These are phyloP conservation scores for Suhomyces ambrosiae DNA, from an alignment of 1,139 yeast species.

Conservation along the genomic window DNA sequence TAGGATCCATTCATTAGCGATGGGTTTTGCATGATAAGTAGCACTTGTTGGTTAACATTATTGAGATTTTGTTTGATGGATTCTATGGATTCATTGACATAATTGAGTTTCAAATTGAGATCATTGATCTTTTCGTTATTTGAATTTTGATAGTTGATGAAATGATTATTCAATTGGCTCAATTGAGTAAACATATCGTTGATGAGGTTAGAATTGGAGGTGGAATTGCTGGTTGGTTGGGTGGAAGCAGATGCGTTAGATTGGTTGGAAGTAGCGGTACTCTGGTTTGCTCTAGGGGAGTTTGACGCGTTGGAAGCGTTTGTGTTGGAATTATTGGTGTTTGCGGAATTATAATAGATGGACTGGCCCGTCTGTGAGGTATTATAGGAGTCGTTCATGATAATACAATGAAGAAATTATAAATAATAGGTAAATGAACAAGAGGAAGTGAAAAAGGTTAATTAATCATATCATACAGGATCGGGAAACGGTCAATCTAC, in stretches of 20 bases:
- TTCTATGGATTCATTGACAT: constrained; percentile 28
- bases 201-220: constrained; percentile 6
- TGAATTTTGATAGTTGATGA: constrained; percentile 22
- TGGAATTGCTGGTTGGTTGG: constrained; percentile 3
- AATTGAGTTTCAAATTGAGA: constrained; percentile 28
- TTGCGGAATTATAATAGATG: constrained; percentile 13
- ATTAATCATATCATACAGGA: background rate
- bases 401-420: constrained; percentile 4
- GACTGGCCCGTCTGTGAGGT: constrained; percentile 14
- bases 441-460: constrained; percentile 3
- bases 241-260: constrained; percentile 3
- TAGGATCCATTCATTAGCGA: constrained; percentile 5
- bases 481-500: no score
- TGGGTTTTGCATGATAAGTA: constrained; percentile 15
- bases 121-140: constrained; percentile 27
- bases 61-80: constrained; percentile 15
- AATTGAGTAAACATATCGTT: constrained; percentile 16
- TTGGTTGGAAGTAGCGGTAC: constrained; percentile 5
- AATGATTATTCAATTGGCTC: constrained; percentile 21
- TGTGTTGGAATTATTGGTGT: constrained; percentile 4
- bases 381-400: constrained; percentile 19
- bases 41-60: constrained; percentile 18
- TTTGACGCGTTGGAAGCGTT: constrained; percentile 9
- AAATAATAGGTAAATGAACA: constrained; percentile 4
- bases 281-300: constrained; percentile 5